Percentiles rank a stretch among this genome's conserved stretches.
These are phyloP conservation scores for Galerina marginata DNA, from an alignment of 768 basidiomycete genomes.

Conservation along the genomic window DNA sequence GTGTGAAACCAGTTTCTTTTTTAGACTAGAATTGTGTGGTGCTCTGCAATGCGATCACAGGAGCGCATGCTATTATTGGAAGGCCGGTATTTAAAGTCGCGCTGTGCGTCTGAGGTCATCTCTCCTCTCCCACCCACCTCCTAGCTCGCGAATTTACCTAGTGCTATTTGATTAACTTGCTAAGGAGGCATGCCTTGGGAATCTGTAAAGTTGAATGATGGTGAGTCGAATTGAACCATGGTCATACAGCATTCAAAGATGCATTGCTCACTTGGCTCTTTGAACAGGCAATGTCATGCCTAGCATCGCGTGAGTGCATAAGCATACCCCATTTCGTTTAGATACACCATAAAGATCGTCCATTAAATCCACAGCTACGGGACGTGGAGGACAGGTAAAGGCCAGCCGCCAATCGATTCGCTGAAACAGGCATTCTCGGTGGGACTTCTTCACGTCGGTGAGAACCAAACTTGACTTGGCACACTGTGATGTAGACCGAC, in stretches of 20 bases:
- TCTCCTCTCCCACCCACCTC: too few species aligned
- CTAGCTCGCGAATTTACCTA: too few species aligned
- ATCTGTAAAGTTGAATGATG: constrained; percentile 58
- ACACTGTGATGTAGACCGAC: not conserved
- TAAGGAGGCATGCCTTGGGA: constrained; percentile 59
- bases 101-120: too few species aligned
- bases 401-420: constrained; percentile 51
- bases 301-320: constrained; percentile 46
- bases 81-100: too few species aligned
- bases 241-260: not conserved
- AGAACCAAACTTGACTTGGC: constrained; percentile 15
- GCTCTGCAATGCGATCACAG: too few species aligned
- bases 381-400: constrained; percentile 65
- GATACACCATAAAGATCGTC: not conserved
- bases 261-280: too few species aligned
- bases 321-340: not conserved
- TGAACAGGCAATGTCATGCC: constrained; percentile 50
- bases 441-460: constrained; percentile 68
- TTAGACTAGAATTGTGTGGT: too few species aligned
- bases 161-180: too few species aligned
- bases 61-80: too few species aligned
- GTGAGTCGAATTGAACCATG: constrained; percentile 31
- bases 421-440: constrained; percentile 66
- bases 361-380: constrained; percentile 46
- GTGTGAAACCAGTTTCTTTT: too few species aligned